Percentiles rank a stretch among this genome's conserved stretches.
phyloP scores from a whole-genome alignment of 2,329 filamentous ascomycete species.

The Hawksworthiomyces lignivorus region DNA sequence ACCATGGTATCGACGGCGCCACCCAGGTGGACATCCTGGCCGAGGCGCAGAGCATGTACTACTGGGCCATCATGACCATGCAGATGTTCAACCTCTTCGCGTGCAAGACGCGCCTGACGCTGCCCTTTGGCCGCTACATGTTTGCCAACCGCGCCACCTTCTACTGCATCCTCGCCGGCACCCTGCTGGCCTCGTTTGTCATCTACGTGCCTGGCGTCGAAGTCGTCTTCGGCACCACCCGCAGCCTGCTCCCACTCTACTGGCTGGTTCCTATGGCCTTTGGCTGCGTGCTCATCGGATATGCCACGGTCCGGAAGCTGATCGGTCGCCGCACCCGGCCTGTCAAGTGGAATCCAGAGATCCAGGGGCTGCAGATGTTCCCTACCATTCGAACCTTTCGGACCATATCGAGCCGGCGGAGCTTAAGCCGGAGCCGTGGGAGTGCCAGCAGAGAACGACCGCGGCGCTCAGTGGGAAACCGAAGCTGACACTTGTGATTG shows the following conservation, averaged over 20 bases:
- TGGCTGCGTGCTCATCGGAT: conserved; percentile 10
- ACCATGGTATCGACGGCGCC: conserved; percentile 13
- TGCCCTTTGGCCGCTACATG: too few species aligned
- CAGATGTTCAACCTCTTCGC: too few species aligned
- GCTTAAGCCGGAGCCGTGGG: background rate
- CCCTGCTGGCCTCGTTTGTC: conserved; percentile 13
- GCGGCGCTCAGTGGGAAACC: too few species aligned
- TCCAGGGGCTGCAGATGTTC: conserved; percentile 45
- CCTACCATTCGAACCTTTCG: conserved; percentile 30
- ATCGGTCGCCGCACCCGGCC: conserved; percentile 11
- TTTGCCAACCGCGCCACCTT: conserved; percentile 27
- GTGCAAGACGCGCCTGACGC: conserved; percentile 19
- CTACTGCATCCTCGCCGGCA: conserved; percentile 12
- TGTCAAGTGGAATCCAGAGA: conserved; percentile 14
- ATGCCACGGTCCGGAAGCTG: conserved; percentile 10
- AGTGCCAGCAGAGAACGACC: background rate
- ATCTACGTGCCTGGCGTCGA: conserved; percentile 14
- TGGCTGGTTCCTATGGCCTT: conserved; percentile 14
- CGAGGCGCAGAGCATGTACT: conserved; percentile 16
- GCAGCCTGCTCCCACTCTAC: too few species aligned
- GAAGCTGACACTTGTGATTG: too few species aligned
- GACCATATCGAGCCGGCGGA: conserved; percentile 7
- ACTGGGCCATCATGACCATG: conserved; percentile 16
- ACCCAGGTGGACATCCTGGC: conserved; percentile 15
- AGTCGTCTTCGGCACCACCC: conserved; percentile 14